phyloP scores from a whole-genome alignment of 192 early-diverging fungal species.

The Ambispora gerdemannii region DNA sequence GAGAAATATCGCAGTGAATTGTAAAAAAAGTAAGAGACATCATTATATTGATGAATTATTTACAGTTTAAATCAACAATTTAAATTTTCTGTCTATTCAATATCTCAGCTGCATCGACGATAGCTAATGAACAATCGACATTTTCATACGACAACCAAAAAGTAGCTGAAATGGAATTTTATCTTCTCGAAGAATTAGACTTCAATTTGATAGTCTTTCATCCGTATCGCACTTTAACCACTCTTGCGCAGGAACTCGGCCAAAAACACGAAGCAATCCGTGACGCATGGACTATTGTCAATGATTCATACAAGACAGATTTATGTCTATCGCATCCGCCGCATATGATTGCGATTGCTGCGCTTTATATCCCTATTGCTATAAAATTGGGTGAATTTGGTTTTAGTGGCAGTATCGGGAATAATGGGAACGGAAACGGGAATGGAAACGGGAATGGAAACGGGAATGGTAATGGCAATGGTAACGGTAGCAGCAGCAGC shows the following conservation, averaged over 20 bases:
- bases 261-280: slow-evolving; percentile 53
- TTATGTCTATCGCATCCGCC: slow-evolving; percentile 82
- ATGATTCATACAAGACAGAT: slow-evolving; percentile 82
- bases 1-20: slow-evolving; percentile 35
- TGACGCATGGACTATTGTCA: slow-evolving; percentile 67
- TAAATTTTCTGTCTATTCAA: background rate
- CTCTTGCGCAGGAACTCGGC: slow-evolving; percentile 50
- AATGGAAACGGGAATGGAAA: slow-evolving; percentile 30
- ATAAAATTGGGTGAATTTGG: slow-evolving; percentile 36
- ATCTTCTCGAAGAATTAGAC: slow-evolving; percentile 85
- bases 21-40: background rate
- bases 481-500: slow-evolving; percentile 12
- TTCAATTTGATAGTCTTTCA: slow-evolving; percentile 88
- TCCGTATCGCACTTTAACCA: slow-evolving; percentile 76
- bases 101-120: background rate
- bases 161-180: slow-evolving; percentile 92
- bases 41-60: background rate
- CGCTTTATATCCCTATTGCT: slow-evolving; percentile 68
- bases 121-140: background rate
- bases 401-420: too few species aligned
- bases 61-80: background rate
- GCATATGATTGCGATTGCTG: slow-evolving; percentile 80
- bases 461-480: slow-evolving; percentile 21
- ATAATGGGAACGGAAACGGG: too few species aligned
- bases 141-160: slow-evolving; percentile 69